phyloP scores from a whole-genome alignment of 371 early-diverging fungal genomes.

The Mortierella sp. region DNA sequence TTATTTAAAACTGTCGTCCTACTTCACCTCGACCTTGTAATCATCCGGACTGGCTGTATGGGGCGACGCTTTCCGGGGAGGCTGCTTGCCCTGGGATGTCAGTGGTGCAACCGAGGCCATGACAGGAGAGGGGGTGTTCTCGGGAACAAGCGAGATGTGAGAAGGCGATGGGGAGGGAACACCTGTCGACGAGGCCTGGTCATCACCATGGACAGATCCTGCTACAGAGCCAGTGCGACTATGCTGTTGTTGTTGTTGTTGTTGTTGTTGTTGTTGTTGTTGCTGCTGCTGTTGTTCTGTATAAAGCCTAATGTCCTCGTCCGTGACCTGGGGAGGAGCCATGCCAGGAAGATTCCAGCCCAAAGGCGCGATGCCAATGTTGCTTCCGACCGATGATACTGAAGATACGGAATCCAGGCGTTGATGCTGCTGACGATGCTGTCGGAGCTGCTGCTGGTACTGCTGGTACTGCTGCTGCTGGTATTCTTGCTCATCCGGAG shows the following conservation, averaged over 20 bases:
- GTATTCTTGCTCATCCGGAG: slow-evolving; percentile 44
- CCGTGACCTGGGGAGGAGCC: slow-evolving; percentile 38
- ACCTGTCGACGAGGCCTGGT: neutral
- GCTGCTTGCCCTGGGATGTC: slow-evolving; percentile 8
- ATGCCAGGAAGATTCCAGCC: slow-evolving; percentile 51
- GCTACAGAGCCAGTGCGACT: slow-evolving; percentile 22
- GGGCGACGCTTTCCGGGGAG: neutral
- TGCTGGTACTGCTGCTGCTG: slow-evolving; percentile 45
- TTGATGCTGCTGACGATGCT: slow-evolving; percentile 39
- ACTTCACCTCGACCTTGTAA: slow-evolving; percentile 52
- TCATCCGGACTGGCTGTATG: slow-evolving; percentile 35
- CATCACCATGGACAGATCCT: slow-evolving; percentile 27
- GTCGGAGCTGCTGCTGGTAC: slow-evolving; percentile 53
- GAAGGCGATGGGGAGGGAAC: slow-evolving; percentile 17
- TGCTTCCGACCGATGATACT: slow-evolving; percentile 25
- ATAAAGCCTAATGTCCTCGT: slow-evolving; percentile 24
- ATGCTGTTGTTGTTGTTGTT: slow-evolving; percentile 18
- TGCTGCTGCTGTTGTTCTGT: slow-evolving; percentile 8
- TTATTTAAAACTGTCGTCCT: no score
- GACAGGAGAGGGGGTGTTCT: slow-evolving; percentile 15
- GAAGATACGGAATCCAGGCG: slow-evolving; percentile 30
- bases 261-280: slow-evolving; percentile 10
- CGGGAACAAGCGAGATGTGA: slow-evolving; percentile 8
- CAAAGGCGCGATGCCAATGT: slow-evolving; percentile 37
- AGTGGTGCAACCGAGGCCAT: slow-evolving; percentile 27